Conservation (phyloP, 768 basidiomycete species). For the Mycena kentingensis region DNA sequence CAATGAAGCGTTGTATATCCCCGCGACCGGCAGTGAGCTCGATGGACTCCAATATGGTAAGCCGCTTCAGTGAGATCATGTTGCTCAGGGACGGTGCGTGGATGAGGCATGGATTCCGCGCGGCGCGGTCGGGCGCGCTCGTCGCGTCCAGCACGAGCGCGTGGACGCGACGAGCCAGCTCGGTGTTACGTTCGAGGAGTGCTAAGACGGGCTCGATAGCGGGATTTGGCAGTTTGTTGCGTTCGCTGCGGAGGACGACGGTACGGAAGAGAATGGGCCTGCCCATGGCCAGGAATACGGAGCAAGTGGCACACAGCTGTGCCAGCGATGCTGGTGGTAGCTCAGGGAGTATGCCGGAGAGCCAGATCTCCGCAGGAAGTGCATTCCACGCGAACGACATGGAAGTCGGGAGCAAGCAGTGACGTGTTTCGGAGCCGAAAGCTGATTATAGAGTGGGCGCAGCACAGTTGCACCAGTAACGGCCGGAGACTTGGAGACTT, state of each 20-base stretch:
- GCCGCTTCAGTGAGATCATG: slow-evolving; percentile 12
- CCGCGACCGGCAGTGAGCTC: not conserved
- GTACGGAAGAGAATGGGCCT: not conserved
- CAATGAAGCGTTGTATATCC: not conserved
- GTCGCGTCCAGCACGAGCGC: slow-evolving; percentile 12
- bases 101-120: slow-evolving; percentile 8
- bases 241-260: not conserved
- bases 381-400: no score
- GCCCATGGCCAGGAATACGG: not conserved
- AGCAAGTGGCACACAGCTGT: not conserved
- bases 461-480: no score
- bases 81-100: slow-evolving; percentile 7
- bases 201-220: not conserved
- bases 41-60: slow-evolving; percentile 12
- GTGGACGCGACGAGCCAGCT: slow-evolving; percentile 8
- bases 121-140: not conserved
- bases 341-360: not conserved
- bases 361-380: not conserved
- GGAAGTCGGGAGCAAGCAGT: no score
- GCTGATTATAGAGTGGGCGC: no score
- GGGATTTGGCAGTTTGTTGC: not conserved
- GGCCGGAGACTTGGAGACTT: no score
- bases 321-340: not conserved
- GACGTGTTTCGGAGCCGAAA: no score
- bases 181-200: slow-evolving; percentile 9